Conservation (phyloP, 306 rosid genomes). For the Cicer pinnatifidum region DNA sequence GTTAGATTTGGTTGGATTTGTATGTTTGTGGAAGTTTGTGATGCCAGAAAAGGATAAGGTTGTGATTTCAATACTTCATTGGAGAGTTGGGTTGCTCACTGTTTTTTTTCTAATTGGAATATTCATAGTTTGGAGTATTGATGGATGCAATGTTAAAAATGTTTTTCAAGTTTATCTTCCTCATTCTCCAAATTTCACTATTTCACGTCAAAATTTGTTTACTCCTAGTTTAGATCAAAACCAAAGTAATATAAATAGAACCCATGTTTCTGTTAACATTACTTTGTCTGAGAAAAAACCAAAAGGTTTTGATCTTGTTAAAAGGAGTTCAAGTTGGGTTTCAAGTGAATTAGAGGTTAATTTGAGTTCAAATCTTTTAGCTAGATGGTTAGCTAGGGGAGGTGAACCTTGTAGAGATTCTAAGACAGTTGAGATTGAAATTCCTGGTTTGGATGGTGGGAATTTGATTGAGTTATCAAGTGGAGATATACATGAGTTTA, state of each 20-base stretch:
- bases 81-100: slow-evolving; percentile 68
- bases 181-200: slow-evolving; percentile 43
- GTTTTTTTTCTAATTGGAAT: slow-evolving; percentile 60
- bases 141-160: slow-evolving; percentile 60
- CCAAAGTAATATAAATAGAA: slow-evolving; percentile 40
- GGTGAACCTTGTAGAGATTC: slow-evolving; percentile 87
- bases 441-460: slow-evolving; percentile 71
- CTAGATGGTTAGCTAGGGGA: slow-evolving; percentile 72
- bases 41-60: slow-evolving; percentile 79
- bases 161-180: slow-evolving; percentile 53
- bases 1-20: neutral
- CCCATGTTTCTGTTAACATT: slow-evolving; percentile 40
- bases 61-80: slow-evolving; percentile 56
- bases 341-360: slow-evolving; percentile 64
- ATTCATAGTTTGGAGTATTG: slow-evolving; percentile 75
- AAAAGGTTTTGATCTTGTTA: slow-evolving; percentile 31
- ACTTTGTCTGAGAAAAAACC: slow-evolving; percentile 36
- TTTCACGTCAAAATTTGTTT: slow-evolving; percentile 16
- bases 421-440: slow-evolving; percentile 57
- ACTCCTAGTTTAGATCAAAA: slow-evolving; percentile 43
- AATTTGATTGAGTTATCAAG: slow-evolving; percentile 57
- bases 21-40: slow-evolving; percentile 38
- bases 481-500: slow-evolving; percentile 78
- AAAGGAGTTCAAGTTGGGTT: slow-evolving; percentile 58
- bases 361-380: slow-evolving; percentile 67